Conservation (phyloP, 768 basidiomycete species). For the Imleria badia region DNA sequence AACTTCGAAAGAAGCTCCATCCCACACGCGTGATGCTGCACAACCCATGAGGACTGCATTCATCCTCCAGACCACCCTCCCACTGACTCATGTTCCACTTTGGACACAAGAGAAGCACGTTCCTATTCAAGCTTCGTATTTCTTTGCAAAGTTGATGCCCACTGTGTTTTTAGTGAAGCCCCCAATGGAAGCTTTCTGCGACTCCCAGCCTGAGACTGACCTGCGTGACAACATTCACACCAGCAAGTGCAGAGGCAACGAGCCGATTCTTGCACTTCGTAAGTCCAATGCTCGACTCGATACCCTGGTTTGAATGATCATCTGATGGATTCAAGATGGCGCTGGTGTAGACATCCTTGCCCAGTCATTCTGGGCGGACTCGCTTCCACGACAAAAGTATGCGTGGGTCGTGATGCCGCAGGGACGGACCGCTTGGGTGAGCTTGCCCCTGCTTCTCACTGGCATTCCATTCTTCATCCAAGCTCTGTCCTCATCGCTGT, state of each 20-base stretch:
- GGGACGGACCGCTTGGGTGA: conserved; percentile 84
- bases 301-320: background rate
- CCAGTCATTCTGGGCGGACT: conserved; percentile 58
- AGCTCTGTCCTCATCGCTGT: background rate
- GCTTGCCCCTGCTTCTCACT: conserved; percentile 1
- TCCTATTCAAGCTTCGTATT: conserved; percentile 56
- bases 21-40: background rate
- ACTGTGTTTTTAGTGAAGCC: conserved; percentile 59
- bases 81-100: conserved; percentile 43
- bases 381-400: conserved; percentile 54
- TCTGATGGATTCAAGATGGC: conserved; percentile 56
- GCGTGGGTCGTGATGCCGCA: conserved; percentile 82
- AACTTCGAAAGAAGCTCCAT: background rate
- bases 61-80: conserved; percentile 39
- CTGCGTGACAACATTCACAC: background rate
- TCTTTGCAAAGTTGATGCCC: conserved; percentile 54
- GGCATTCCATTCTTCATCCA: background rate
- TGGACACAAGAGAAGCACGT: conserved; percentile 40
- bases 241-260: conserved; percentile 23
- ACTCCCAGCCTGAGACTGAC: background rate
- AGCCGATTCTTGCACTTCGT: conserved; percentile 69
- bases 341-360: conserved; percentile 75
- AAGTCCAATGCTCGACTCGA: conserved; percentile 20
- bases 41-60: background rate
- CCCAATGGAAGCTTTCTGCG: conserved; percentile 39